Percentiles rank a stretch among this genome's conserved stretches.
Conservation (phyloP, 148 eudicot species). For the Rhododendron vialii region DNA sequence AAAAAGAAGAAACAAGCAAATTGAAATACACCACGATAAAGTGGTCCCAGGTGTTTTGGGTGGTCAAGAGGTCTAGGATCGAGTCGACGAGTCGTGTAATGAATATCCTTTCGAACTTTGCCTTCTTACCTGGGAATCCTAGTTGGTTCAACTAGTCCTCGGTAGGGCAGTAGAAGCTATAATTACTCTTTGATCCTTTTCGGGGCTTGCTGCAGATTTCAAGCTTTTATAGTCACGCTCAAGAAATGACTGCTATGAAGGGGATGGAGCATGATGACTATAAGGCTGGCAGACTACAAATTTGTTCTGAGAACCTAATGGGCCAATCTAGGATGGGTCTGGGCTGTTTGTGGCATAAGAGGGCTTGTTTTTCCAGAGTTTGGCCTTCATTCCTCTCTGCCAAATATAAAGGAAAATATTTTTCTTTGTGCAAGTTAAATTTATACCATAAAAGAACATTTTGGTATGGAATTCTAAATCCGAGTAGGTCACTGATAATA, state of each 20-base stretch:
- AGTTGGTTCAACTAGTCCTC: neutral
- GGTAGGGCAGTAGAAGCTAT: neutral
- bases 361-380: neutral
- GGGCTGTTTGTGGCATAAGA: neutral
- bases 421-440: too few relatives aligned
- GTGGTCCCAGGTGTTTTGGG: neutral
- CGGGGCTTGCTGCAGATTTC: neutral
- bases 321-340: neutral
- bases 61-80: neutral
- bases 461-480: too few relatives aligned
- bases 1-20: neutral
- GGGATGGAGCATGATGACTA: too few relatives aligned
- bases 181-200: neutral
- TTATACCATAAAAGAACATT: too few relatives aligned
- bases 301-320: neutral
- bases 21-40: neutral
- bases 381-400: neutral
- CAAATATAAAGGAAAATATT: neutral
- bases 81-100: neutral
- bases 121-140: neutral
- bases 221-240: too few relatives aligned
- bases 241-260: too few relatives aligned
- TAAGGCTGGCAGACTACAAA: neutral
- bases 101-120: neutral
- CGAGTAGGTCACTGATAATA: too few relatives aligned